Conservation (phyloP, 352 stramenopile genomes). For the Phytophthora boehmeriae region DNA sequence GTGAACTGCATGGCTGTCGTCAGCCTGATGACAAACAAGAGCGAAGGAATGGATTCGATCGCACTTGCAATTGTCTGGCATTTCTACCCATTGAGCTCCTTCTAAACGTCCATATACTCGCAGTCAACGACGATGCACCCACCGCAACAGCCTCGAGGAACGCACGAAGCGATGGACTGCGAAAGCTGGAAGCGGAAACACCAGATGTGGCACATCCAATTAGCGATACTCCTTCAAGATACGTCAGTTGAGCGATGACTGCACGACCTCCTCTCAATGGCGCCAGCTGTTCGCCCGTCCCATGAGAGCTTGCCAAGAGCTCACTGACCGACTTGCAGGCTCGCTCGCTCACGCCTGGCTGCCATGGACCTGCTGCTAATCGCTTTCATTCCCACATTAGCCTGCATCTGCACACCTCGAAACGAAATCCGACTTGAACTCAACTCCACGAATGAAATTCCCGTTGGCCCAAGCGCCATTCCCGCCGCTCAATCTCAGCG, state of each 20-base stretch:
- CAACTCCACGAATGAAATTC: constrained; percentile 30
- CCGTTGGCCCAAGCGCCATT: constrained; percentile 36
- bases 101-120: neutral
- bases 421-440: neutral
- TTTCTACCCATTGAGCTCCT: neutral
- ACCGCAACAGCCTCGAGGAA: neutral
- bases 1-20: neutral
- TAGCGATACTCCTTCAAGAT: constrained; percentile 1
- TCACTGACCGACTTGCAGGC: constrained; percentile 4
- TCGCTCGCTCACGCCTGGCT: constrained; percentile 16
- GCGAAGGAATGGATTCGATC: neutral
- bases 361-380: constrained; percentile 1
- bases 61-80: neutral
- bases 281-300: constrained; percentile 16
- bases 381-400: constrained; percentile 15
- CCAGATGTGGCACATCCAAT: neutral
- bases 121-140: constrained; percentile 3
- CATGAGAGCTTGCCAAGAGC: constrained; percentile 20
- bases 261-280: constrained; percentile 2
- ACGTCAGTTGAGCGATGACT: constrained; percentile 10
- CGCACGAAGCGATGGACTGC: neutral
- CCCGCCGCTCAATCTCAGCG: constrained; percentile 31
- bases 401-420: constrained; percentile 9
- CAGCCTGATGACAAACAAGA: neutral
- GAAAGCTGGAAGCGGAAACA: neutral